Conservation (phyloP, 345 rosid genomes). For the Anastatica hierochuntica region DNA sequence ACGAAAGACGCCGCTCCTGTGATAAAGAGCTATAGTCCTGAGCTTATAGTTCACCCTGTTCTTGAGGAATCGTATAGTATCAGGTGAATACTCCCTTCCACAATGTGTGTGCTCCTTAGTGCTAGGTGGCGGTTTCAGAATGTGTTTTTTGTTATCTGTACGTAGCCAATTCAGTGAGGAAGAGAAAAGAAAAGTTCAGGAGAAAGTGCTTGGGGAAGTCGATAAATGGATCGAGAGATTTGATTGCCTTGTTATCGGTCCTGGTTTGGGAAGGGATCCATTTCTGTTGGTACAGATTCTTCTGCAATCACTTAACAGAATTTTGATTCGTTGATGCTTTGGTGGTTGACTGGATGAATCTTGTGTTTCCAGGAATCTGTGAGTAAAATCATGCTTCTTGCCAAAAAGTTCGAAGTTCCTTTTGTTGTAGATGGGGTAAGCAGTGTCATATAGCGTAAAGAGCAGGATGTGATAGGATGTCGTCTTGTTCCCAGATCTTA, state of each 20-base stretch:
- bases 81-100: constrained; percentile 32
- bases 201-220: constrained; percentile 65
- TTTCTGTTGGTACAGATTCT: constrained; percentile 56
- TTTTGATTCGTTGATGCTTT: neutral
- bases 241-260: constrained; percentile 93
- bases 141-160: neutral
- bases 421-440: constrained; percentile 83
- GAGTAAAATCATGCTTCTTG: constrained; percentile 58
- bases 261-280: constrained; percentile 96
- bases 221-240: constrained; percentile 90
- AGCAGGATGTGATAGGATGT: neutral
- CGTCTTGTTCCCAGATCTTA: too few relatives aligned
- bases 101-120: neutral
- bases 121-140: too few relatives aligned
- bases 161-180: constrained; percentile 40
- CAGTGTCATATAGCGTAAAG: neutral
- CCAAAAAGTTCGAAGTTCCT: constrained; percentile 62
- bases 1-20: constrained; percentile 93
- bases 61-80: constrained; percentile 75
- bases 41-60: constrained; percentile 85
- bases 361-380: constrained; percentile 56
- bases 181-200: constrained; percentile 31
- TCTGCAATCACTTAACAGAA: neutral
- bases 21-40: constrained; percentile 94
- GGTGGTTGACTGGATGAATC: neutral